Conservation (phyloP, 495 filamentous ascomycete species). For the Sphaerosporella brunnea region DNA sequence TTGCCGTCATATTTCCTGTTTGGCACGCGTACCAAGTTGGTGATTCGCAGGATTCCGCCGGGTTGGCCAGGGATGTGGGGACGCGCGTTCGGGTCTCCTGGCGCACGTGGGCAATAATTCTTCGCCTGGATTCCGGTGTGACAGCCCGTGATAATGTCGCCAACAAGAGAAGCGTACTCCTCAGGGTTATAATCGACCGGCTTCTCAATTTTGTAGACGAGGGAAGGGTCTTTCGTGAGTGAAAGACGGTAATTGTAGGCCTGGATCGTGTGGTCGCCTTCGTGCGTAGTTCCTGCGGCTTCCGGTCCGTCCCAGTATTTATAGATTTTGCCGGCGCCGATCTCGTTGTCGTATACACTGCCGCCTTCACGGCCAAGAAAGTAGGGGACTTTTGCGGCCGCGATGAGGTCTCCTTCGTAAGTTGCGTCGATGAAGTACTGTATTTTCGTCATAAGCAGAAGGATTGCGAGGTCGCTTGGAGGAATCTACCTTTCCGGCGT, state of each 20-base stretch:
- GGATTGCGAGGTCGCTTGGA: not conserved
- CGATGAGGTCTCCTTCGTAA: slow-evolving; percentile 11
- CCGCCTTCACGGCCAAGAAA: not conserved
- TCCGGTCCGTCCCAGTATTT: slow-evolving; percentile 6
- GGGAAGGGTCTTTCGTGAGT: slow-evolving; percentile 2
- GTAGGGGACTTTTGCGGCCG: slow-evolving; percentile 1
- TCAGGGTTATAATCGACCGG: slow-evolving; percentile 2
- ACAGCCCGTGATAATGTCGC: slow-evolving; percentile 6
- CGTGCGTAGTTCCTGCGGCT: not conserved
- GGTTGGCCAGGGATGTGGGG: slow-evolving; percentile 2
- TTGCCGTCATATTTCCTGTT: slow-evolving; percentile 7
- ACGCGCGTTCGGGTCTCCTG: not conserved
- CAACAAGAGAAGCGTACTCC: slow-evolving; percentile 4
- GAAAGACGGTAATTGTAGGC: slow-evolving; percentile 10
- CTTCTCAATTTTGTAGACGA: not conserved
- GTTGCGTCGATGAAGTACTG: slow-evolving; percentile 9
- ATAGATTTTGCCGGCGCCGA: slow-evolving; percentile 2
- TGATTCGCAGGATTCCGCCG: not conserved
- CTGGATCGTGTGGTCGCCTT: slow-evolving; percentile 5
- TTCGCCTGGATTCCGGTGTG: slow-evolving; percentile 4
- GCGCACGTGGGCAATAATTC: not conserved
- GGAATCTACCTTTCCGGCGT: slow-evolving; percentile 2
- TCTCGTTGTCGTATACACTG: not conserved
- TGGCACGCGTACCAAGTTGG: not conserved
- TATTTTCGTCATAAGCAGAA: not conserved